A percentile compares a stretch with the other conserved stretches of the same genome.
Conservation (phyloP, 441 rosid genomes). For the Syzygium syzygioides region DNA sequence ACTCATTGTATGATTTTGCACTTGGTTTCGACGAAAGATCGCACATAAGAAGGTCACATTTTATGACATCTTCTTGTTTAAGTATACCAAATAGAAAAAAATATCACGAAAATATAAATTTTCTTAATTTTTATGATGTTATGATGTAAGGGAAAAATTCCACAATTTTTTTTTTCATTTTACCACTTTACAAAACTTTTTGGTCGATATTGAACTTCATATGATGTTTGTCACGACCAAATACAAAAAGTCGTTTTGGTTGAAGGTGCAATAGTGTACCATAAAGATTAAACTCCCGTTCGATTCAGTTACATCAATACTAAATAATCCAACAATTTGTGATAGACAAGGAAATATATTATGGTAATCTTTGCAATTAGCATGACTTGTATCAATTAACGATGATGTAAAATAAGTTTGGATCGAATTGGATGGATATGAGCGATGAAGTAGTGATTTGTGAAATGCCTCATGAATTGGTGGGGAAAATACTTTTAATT, state of each 20-base stretch:
- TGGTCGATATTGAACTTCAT: too few species aligned
- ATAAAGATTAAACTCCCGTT: accelerated
- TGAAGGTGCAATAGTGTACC: not conserved
- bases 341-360: not conserved
- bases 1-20: not conserved
- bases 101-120: not conserved
- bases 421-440: too few species aligned
- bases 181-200: not conserved
- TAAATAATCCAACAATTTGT: not conserved
- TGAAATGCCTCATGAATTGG: too few species aligned
- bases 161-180: not conserved
- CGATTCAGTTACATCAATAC: not conserved
- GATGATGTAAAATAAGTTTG: too few species aligned
- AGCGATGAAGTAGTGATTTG: too few species aligned
- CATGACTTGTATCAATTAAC: not conserved
- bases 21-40: not conserved
- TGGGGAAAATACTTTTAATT: too few species aligned
- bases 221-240: not conserved
- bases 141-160: not conserved
- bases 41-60: not conserved
- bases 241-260: not conserved
- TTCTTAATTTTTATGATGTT: not conserved
- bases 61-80: not conserved
- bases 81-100: not conserved
- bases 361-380: not conserved